Evolutionary conservation across 2,329 filamentous ascomycete species (phyloP), one percentile per base, ranked within the genome.

Genomic region (Xylariaceae sp.): DNA sequence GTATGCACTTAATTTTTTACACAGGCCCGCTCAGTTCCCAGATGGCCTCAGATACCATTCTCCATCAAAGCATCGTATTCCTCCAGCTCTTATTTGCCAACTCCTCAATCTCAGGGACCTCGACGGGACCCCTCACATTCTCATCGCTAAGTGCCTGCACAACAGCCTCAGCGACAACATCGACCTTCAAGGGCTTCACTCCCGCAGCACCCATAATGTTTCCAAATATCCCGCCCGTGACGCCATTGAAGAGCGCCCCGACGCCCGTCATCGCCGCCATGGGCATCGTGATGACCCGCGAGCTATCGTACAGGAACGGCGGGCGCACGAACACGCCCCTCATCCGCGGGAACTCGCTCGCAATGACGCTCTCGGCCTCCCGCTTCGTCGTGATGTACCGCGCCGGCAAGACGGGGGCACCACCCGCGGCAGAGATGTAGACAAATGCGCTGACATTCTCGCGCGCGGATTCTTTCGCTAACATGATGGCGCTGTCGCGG

Each of bases 311-410:
- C 73, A 98, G 74, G 67, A 98, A 93, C 0, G 86, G 86, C 10
- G 92, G 82, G 22, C 93, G 78, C 44, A 95, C 69, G 65, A 96
- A 97, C 49, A 97, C 72, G 52, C 79, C 82, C 17, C 93, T 80
- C 77, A 94, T 82, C 21, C 73, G 65, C 0, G 87, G 86, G 57
- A 95, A 90, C 53, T 80, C 78, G 44, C 75, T 77, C 23, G 82
- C 71, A 57, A 96, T 88, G 21, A 82, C 77, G 46, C 74, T 77
- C 69, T 98, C 93, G 6, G 93, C 93, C 64, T 95, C 88, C 52
- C 93, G 75, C 71, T 98, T 98, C 12, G 92, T 96, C 29, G 76
- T 80, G 58, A 98, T 88, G 67, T 98, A 98, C 57, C 93, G 77
- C 7, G 75, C 69, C 0, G 93, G 93, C 49, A 98, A 74, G 25